These are phyloP conservation scores for Epicoccum sorghinum DNA, from an alignment of 2,329 filamentous ascomycete species.

Conservation along the genomic window DNA sequence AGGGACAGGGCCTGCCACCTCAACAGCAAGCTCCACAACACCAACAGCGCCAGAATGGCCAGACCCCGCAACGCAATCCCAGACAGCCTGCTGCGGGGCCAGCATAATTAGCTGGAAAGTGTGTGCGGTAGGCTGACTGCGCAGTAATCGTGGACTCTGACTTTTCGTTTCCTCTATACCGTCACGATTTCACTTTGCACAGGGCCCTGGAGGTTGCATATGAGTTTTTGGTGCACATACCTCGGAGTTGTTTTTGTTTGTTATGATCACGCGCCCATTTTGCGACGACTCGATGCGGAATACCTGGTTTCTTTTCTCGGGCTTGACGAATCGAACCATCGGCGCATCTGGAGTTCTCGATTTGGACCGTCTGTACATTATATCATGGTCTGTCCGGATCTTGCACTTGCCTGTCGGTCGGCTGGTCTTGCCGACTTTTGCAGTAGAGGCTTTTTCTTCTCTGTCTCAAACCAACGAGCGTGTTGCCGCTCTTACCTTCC, in stretches of 20 bases:
- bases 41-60: slow-evolving; percentile 45
- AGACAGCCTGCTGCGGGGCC: slow-evolving; percentile 41
- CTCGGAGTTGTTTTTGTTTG: slow-evolving; percentile 31
- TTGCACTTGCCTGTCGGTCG: slow-evolving; percentile 33
- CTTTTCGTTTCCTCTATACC: slow-evolving; percentile 22
- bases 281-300: slow-evolving; percentile 45
- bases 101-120: slow-evolving; percentile 29
- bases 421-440: slow-evolving; percentile 32
- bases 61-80: slow-evolving; percentile 42
- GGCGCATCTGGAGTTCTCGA: slow-evolving; percentile 44
- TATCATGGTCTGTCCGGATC: slow-evolving; percentile 41
- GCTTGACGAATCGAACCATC: slow-evolving; percentile 41
- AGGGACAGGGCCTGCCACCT: slow-evolving; percentile 10
- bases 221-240: slow-evolving; percentile 35
- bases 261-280: slow-evolving; percentile 38
- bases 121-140: slow-evolving; percentile 31
- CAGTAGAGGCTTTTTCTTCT: neutral
- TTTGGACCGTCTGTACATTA: slow-evolving; percentile 48
- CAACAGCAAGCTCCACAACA: slow-evolving; percentile 32
- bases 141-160: slow-evolving; percentile 39
- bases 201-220: slow-evolving; percentile 33
- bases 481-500: neutral
- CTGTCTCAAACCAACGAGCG: neutral
- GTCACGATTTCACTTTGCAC: slow-evolving; percentile 42
- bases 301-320: slow-evolving; percentile 38